These are phyloP conservation scores for Moringa oleifera DNA, from an alignment of 345 rosid genomes.

Conservation along the genomic window DNA sequence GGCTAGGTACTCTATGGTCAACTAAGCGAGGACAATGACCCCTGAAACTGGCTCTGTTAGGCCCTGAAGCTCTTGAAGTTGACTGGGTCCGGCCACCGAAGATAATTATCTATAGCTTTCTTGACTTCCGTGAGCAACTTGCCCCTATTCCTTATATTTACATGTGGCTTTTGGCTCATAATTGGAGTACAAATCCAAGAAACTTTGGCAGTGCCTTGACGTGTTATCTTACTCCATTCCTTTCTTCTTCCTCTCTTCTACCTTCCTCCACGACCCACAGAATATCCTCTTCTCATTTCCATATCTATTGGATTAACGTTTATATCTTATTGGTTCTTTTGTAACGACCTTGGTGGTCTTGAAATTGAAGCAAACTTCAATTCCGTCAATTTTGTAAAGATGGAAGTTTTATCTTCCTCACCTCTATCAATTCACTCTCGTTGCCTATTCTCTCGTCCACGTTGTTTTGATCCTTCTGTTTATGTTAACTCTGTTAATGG, in stretches of 20 bases:
- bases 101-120: not conserved
- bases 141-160: slow-evolving; percentile 7
- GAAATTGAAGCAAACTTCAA: slow-evolving; percentile 10
- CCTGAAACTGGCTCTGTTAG: too few relatives aligned
- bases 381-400: slow-evolving; percentile 16
- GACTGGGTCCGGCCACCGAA: not conserved
- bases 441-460: slow-evolving; percentile 25
- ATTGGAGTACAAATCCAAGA: not conserved
- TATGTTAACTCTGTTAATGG: slow-evolving; percentile 17
- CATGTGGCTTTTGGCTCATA: not conserved
- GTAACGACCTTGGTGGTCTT: not conserved
- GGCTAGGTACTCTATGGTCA: too few relatives aligned
- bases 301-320: not conserved
- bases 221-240: slow-evolving; percentile 34
- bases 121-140: slow-evolving; percentile 26
- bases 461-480: slow-evolving; percentile 19
- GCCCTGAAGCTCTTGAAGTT: too few relatives aligned
- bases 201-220: slow-evolving; percentile 28
- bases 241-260: slow-evolving; percentile 30
- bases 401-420: slow-evolving; percentile 61
- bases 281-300: slow-evolving; percentile 5
- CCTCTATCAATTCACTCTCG: slow-evolving; percentile 48
- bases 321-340: not conserved
- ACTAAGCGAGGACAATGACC: too few relatives aligned
- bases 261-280: slow-evolving; percentile 14